phyloP scores from a whole-genome alignment of 2,329 filamentous ascomycete genomes.

The Elsinoe ampelina region DNA sequence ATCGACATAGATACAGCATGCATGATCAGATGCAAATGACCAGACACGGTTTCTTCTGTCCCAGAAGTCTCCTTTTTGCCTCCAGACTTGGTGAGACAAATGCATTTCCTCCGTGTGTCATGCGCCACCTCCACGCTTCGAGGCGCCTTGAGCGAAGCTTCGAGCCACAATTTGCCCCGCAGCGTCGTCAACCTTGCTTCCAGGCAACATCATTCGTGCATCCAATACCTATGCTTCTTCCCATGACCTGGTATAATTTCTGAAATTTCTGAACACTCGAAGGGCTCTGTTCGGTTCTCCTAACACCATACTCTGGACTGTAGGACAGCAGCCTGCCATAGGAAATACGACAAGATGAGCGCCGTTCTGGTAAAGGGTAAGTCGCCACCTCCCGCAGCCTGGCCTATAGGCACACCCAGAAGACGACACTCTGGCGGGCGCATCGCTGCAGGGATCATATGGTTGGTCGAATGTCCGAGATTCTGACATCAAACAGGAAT shows the following conservation, averaged over 20 bases:
- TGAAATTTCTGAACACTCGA: background rate
- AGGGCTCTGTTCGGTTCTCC: background rate
- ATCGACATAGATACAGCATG: background rate
- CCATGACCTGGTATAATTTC: background rate
- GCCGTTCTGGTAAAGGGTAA: conserved; percentile 13
- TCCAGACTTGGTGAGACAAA: too few relatives aligned
- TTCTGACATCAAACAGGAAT: conserved; percentile 40
- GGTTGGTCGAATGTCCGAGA: background rate
- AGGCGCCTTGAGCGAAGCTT: background rate
- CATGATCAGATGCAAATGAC: background rate
- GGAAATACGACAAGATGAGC: conserved; percentile 5
- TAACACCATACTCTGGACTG: background rate
- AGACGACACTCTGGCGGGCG: background rate
- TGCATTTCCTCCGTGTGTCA: background rate
- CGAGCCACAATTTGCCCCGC: conserved; percentile 6
- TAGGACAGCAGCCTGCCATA: background rate
- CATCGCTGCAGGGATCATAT: background rate
- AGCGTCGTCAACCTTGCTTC: conserved; percentile 12
- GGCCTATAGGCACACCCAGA: background rate
- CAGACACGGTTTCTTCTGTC: background rate
- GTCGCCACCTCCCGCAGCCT: background rate
- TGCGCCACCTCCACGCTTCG: conserved; percentile 4
- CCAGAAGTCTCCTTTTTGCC: background rate
- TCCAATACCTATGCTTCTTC: conserved; percentile 1
- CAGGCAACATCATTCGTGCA: conserved; percentile 12